Evolutionary conservation across 75 land plant genomes (phyloP).

Genomic region (Sequoia sempervirens): DNA sequence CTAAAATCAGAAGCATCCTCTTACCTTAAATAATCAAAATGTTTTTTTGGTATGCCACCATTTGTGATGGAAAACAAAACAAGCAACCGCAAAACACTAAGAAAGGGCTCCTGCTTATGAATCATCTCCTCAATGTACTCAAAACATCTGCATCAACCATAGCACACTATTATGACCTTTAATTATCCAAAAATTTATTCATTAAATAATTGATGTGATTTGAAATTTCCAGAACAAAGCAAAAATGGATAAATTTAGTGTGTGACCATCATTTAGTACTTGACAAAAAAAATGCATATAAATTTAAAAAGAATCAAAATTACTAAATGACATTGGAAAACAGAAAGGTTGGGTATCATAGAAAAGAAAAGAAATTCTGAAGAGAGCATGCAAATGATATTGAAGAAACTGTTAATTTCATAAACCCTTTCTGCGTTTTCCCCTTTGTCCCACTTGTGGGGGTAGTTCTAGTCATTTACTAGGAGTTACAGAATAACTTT

Average conservation of each 20-base stretch:
- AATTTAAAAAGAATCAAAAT: constrained; percentile 3
- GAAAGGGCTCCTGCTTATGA: constrained; percentile 90
- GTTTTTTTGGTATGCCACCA: constrained; percentile 79
- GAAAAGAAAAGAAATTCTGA: neutral
- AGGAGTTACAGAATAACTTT: neutral
- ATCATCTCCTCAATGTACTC: constrained; percentile 95
- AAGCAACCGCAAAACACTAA: constrained; percentile 78
- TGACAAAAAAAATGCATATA: neutral
- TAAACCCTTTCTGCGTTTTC: neutral
- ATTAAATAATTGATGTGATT: neutral
- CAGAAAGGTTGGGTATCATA: neutral
- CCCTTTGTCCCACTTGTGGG: neutral
- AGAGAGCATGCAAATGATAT: neutral
- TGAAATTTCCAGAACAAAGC: neutral
- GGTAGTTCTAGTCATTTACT: neutral
- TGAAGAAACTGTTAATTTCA: neutral
- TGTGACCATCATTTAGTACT: neutral
- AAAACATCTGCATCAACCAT: constrained; percentile 73
- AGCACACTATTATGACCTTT: neutral
- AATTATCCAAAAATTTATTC: neutral
- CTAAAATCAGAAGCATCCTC: neutral
- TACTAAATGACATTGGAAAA: neutral
- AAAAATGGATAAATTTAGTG: neutral
- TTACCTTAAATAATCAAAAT: constrained; percentile 94
- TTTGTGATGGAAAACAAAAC: constrained; percentile 81